Base-by-base conservation (phyloP, 2,329 filamentous ascomycete genomes). In the Exserohilum rostratum region DNA sequence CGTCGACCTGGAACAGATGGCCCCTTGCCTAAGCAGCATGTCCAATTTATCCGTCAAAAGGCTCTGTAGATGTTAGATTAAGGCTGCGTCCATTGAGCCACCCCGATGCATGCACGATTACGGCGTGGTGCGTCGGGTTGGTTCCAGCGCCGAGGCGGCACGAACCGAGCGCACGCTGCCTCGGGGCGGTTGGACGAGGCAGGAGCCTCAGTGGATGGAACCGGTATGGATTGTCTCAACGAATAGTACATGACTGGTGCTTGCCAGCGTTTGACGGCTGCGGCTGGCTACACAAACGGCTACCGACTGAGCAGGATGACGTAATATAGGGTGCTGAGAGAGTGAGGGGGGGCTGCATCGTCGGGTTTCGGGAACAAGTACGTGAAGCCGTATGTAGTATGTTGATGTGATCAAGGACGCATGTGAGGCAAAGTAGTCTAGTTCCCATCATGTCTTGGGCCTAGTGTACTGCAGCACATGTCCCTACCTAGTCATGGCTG, bases 31-130 rank as follows among this genome's bases (percentile, higher is more conserved):
- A 25, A 4, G 22, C 22, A 25, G 35, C 29, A 33, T 35, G 13
- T 27, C 20, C 22, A 35, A 40, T 50, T 47, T 31, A 39, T n/a
- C 45, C 35, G 34, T 22, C 25, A 30, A 39, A 39, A 25, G 17
- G 5, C 45, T 25, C 25, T 17, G 35, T 50, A 48, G 34, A 44
- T 43, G 55, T 46, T 20, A 13, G 3, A 35, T 38, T n/a, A 47
- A 52, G 46, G 47, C 34, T 45, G 42, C 13, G 30, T n/a, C 47
- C 33, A 30, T 31, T 20, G 43, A 18, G 45, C 18, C 18, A 29
- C 29, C 15, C 18, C 29, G n/a, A 45, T 33, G 30, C 30, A 56
- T 53, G 56, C 49, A 46, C 45, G 46, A 30, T 15, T 46, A 33
- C 49, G 49, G 53, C 53, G 48, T 53, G 35, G 56, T 45, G 22